Evolutionary conservation across 148 eudicot species (phyloP).

Genomic region (Fallopia convolvulus): DNA sequence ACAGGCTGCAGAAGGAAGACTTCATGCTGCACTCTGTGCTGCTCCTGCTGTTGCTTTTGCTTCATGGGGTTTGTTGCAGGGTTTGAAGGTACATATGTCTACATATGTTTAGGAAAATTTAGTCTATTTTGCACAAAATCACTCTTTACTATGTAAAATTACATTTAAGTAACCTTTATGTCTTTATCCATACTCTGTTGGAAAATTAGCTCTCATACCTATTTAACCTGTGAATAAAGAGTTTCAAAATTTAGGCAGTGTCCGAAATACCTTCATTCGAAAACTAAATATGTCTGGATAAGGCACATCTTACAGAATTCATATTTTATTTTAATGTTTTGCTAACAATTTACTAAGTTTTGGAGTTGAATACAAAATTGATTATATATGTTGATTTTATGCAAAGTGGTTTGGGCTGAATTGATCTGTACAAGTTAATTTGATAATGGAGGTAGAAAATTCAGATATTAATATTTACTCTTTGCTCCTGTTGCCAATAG

Average conservation of each 20-base stretch:
- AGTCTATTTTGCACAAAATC: neutral
- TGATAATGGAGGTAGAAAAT: neutral
- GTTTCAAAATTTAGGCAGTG: neutral
- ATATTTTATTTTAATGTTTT: neutral
- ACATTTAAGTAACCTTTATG: neutral
- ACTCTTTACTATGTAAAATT: neutral
- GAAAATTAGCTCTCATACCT: neutral
- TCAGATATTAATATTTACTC: neutral
- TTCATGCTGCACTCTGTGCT: conserved; percentile 92
- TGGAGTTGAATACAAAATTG: neutral
- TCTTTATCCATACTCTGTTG: neutral
- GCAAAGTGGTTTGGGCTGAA: neutral
- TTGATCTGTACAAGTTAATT: neutral
- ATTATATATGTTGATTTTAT: neutral
- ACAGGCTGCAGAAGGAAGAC: conserved; percentile 80
- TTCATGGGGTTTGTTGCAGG: conserved; percentile 92
- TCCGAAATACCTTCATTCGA: neutral
- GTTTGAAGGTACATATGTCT: conserved; percentile 42
- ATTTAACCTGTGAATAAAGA: neutral
- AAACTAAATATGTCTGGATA: neutral
- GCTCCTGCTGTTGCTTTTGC: conserved; percentile 95
- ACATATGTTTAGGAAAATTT: neutral
- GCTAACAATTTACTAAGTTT: neutral
- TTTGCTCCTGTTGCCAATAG: conserved; percentile 27
- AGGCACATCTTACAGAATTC: neutral